phyloP scores from a whole-genome alignment of 169 alveolate genomes.

The Plasmodium gonderi region DNA sequence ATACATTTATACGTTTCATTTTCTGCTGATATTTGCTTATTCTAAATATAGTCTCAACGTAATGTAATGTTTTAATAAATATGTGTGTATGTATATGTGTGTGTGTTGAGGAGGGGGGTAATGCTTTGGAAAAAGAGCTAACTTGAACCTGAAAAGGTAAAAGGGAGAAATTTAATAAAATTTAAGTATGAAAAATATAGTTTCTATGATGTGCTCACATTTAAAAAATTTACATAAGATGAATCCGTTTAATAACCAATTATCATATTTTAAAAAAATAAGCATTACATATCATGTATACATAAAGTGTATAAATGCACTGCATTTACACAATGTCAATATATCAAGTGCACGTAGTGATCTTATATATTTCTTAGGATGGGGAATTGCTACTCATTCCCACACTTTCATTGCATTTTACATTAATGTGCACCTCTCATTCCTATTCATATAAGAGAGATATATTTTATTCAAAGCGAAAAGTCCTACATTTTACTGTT shows the following conservation, averaged over 20 bases:
- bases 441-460: neutral
- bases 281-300: neutral
- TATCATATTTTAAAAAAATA: neutral
- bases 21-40: neutral
- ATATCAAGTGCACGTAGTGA: neutral
- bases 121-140: neutral
- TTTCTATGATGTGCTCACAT: neutral
- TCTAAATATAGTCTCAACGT: neutral
- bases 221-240: neutral
- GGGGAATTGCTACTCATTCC: neutral
- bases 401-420: neutral
- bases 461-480: neutral
- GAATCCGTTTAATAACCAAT: neutral
- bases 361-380: neutral
- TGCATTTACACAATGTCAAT: neutral
- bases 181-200: neutral
- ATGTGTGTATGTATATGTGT: too few relatives aligned
- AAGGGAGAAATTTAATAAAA: neutral
- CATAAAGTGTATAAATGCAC: neutral
- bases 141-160: neutral
- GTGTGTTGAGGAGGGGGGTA: too few relatives aligned
- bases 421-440: neutral
- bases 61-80: neutral
- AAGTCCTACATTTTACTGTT: neutral
- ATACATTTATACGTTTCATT: neutral